phyloP scores from a whole-genome alignment of 371 early-diverging fungal species.

The Mucor ambiguus region DNA sequence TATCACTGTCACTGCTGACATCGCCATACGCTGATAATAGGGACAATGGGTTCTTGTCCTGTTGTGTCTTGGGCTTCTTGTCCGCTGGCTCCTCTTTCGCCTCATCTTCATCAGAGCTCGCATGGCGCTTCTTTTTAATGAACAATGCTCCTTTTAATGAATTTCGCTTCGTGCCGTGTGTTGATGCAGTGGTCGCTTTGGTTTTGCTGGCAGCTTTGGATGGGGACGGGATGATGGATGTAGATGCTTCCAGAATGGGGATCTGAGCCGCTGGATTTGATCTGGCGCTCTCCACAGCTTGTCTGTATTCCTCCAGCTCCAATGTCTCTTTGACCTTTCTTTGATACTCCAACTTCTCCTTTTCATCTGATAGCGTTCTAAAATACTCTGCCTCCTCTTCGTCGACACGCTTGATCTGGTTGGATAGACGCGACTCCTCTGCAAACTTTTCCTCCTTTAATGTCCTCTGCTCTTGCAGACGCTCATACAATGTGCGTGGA shows the following conservation, averaged over 20 bases:
- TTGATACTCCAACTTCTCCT: conserved; percentile 53
- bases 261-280: conserved; percentile 3
- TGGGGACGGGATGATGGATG: not conserved
- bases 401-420: conserved; percentile 74
- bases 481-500: conserved; percentile 80
- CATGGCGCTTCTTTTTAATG: conserved; percentile 30
- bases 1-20: conserved; percentile 31
- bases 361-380: conserved; percentile 60
- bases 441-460: conserved; percentile 69
- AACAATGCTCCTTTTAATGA: conserved; percentile 17
- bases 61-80: conserved; percentile 7
- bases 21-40: conserved; percentile 40
- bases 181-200: conserved; percentile 1
- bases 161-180: not conserved
- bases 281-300: conserved; percentile 26
- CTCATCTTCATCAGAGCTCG: conserved; percentile 19
- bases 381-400: conserved; percentile 80
- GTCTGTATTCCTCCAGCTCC: conserved; percentile 66
- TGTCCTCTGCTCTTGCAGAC: conserved; percentile 73
- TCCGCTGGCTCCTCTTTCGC: not conserved
- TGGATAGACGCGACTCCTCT: conserved; percentile 71
- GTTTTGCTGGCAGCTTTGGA: not conserved
- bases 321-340: conserved; percentile 57
- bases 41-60: conserved; percentile 8
- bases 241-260: not conserved